Base-by-base conservation (phyloP, 495 filamentous ascomycete genomes). In the Penicillium canariense region DNA sequence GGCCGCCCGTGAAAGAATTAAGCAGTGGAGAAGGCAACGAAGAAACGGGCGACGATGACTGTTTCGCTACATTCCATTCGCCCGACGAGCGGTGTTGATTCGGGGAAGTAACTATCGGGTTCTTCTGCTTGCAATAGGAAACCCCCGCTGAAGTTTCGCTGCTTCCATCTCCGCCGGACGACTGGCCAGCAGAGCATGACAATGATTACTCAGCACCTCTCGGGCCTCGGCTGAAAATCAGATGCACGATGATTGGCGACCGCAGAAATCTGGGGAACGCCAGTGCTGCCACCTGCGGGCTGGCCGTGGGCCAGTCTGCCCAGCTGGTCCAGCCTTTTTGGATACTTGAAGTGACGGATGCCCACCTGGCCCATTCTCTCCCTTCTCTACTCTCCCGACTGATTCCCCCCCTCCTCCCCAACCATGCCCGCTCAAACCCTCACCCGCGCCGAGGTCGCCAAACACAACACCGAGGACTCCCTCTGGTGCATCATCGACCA, bases 401-500 rank as follows among this genome's bases (percentile, higher is more conserved):
- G 14, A n/a, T 40, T 14, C n/a, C 12, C 20, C 30, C 20, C 6
- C 25, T 45, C 15, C 20, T 32, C 42, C 17, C 34, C 45, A 53
- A 61, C 40, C 15, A 71, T 71, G 68, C 48, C 67, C 15, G 50
- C 66, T 14, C 35, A 72, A 65, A 65, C 58, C 14, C 66, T 76
- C 46, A 70, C 70, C 39, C 74, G 74, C 47, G 74, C 61, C 42
- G 78, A 84, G 48, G 77, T 84, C 27, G 70, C 69, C 40, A 69
- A 77, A 46, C 81, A 84, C 70, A 80, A 75, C 58, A 76, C 73
- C 28, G 70, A 79, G 48, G 73, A 77, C 30, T 81, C 83, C 54
- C 52, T 77, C 48, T 84, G 82, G 81, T 77, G 83, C 49, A 75
- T 81, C 27, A 74, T 85, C 58, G 79, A 84, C 66, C 76, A 80